Evolutionary conservation across 306 rosid genomes (phyloP).

Genomic region (Trifolium fragiferum): DNA sequence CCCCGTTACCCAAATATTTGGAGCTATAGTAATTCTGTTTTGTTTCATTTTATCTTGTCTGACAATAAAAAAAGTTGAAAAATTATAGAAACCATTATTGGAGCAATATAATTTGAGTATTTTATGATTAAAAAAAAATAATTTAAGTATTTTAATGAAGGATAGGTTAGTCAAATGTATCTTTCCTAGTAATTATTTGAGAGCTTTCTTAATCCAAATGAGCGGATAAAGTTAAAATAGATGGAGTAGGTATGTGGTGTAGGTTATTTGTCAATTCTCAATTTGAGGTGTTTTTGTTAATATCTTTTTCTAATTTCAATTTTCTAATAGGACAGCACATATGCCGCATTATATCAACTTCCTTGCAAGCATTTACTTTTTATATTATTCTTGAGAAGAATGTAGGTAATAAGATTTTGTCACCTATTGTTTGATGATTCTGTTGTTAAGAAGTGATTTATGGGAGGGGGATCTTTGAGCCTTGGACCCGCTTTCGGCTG

Average conservation of each 20-base stretch:
- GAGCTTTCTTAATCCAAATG: not conserved
- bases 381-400: conserved; percentile 22
- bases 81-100: conserved; percentile 4
- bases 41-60: conserved; percentile 3
- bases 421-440: conserved; percentile 12
- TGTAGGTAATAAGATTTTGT: conserved; percentile 10
- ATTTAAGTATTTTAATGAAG: conserved; percentile 11
- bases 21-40: conserved; percentile 4
- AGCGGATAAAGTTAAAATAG: conserved; percentile 13
- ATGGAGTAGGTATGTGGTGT: not conserved
- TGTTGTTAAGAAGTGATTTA: conserved; percentile 16
- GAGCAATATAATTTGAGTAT: not conserved
- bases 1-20: not conserved
- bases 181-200: conserved; percentile 7
- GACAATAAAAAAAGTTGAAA: too few species aligned
- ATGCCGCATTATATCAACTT: not conserved
- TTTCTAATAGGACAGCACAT: conserved; percentile 21
- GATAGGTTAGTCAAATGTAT: conserved; percentile 26
- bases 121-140: too few species aligned
- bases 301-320: not conserved
- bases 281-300: not conserved
- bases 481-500: conserved; percentile 4
- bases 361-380: conserved; percentile 25
- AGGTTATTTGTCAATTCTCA: conserved; percentile 33
- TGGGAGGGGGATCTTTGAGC: not conserved